Conservation (phyloP, 345 rosid species). For the Gossypium rotundifolium region DNA sequence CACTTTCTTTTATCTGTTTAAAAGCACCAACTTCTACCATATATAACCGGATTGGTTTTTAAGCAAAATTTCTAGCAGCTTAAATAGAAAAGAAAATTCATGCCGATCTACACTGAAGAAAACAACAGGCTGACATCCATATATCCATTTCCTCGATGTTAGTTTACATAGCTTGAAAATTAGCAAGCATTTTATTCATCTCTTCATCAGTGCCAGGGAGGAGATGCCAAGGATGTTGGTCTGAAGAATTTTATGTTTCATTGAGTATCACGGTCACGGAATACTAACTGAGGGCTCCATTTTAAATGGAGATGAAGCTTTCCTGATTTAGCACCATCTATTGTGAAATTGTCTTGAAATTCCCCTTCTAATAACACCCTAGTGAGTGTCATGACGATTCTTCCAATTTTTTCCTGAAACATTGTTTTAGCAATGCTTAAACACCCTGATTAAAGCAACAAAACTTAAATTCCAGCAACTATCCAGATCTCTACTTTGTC, state of each 20-base stretch:
- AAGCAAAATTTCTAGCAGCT: background rate
- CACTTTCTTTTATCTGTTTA: no score
- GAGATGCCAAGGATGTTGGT: background rate
- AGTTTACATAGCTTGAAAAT: background rate
- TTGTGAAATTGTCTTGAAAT: conserved; percentile 42
- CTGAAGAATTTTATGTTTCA: background rate
- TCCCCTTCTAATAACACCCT: conserved; percentile 76
- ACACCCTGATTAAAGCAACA: background rate
- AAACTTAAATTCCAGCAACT: background rate
- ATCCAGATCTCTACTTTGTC: background rate
- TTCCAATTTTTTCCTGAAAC: conserved; percentile 73
- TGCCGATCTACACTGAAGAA: background rate
- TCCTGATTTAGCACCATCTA: conserved; percentile 71
- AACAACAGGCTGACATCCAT: background rate
- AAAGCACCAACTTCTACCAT: no score
- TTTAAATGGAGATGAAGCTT: conserved; percentile 56
- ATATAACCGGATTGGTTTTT: background rate
- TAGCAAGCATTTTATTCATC: background rate
- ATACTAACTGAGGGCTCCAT: conserved; percentile 68
- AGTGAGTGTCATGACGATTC: conserved; percentile 78
- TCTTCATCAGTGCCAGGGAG: background rate
- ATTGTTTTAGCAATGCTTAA: background rate
- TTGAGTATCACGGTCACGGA: conserved; percentile 48
- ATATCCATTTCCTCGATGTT: background rate
- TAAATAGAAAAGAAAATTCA: background rate